Base-by-base conservation (phyloP, 805 yeast species). In the Danielozyma ontarioensis region DNA sequence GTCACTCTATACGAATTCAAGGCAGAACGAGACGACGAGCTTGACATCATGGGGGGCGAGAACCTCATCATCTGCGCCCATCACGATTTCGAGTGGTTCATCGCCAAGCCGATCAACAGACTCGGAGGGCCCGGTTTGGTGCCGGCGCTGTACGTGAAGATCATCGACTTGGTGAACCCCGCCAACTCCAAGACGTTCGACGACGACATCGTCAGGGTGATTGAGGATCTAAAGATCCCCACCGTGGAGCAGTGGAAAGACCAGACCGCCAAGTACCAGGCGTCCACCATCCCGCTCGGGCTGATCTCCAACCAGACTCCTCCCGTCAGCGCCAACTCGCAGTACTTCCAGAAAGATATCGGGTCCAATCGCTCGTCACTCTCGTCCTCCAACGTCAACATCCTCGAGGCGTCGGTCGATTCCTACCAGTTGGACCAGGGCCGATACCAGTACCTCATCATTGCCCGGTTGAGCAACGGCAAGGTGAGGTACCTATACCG, bases 51-150 rank as follows among this genome's bases (percentile, higher is more conserved):
- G 18, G 84, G 84, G 1, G 97, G 97, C 25, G 99, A 93, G 49
- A 82, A 84, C 48, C 73, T 93, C 41, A 84, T 89, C 19, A 78
- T 94, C 10, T 90, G 96, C 60, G 99, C 99, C 2, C 97, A 90
- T 59, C 95, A 90, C 53, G 88, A 87, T 35, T 83, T 70, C 44
- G 99, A 94, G 62, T 93, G 99, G 99, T 89, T 88, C 48, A 93
- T 93, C 39, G 97, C 97, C 4, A 93, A 93, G 56, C 96, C 96
- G 11, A 84, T 93, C 27, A 94, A 90, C 39, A 70, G 97, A 34
- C 67, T 93, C 25, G 97, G 98, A 17, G 98, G 97, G 1, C 97
- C 97, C 0, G 98, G 99, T 1, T 69, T 93, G 29, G 94, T 93
- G 5, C 98, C 99, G 0, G 89, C 86, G 4, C 76, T 85, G 13